Evolutionary conservation across 1,284 basidiomycete species (phyloP), one percentile per base, ranked within the genome.

Genomic region (Ustilago trichophora): DNA sequence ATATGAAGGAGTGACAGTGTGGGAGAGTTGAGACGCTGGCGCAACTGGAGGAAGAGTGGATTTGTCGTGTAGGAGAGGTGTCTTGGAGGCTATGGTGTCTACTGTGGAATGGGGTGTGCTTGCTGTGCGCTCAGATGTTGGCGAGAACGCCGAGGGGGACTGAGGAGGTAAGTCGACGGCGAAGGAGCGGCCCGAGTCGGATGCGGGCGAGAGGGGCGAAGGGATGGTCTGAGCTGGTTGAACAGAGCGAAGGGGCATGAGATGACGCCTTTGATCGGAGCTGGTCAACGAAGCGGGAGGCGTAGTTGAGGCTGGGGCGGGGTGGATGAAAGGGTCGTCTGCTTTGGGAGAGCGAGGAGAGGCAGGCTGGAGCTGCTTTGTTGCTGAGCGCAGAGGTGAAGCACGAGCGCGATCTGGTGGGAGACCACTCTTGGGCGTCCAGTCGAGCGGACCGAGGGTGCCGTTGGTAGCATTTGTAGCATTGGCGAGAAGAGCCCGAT

Each of bases 361-460:
- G 9, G 52, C 4, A 24, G 34, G 11, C 13, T 19, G 15, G 7
- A 27, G 40, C 12, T 21, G 25, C 18, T 13, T 40, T 11, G 41
- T 27, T 11, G 26, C 6, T 12, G 32, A 10, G 10, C 22, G 36
- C 16, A 48, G 24, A 4, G 58, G 46, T 8, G 48, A 43, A 12
- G 24, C 15, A 16, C 48, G 43, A 16, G 19, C 18, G 16, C 26
- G 59, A 18, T 33, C 22, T 6, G 42, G 15, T 6, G 49, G 50
- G 13, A 70, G 11, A 12, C 66, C 66, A 38, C 64, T 64, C 19
- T 56, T 70, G 25, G 66, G 66, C 8, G 66, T 53, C 66, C 60
- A 70, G 34, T 70, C 66, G 44, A 70, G 56, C 19, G 55, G 55
- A 15, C 56, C 66, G 18, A 70, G 50, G 2, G 66, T 59, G 26